A percentile compares a stretch with the other conserved stretches of the same genome.
These are phyloP conservation scores for Penicillium diatomitis DNA, from an alignment of 495 filamentous ascomycete genomes.

Conservation along the genomic window DNA sequence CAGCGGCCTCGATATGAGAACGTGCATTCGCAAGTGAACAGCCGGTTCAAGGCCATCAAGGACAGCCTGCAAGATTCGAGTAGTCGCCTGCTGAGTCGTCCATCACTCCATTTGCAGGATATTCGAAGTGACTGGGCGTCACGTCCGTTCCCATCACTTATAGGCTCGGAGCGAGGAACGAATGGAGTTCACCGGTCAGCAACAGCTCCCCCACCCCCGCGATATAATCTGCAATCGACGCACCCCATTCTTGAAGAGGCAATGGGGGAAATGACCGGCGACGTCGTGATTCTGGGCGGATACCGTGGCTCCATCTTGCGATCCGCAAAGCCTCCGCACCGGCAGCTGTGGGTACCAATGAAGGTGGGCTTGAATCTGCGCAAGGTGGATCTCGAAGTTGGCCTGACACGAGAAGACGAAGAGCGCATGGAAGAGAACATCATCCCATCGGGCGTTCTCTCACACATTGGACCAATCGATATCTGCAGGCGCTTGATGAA, in stretches of 20 bases:
- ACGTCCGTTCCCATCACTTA: constrained; percentile 14
- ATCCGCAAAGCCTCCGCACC: constrained; percentile 70
- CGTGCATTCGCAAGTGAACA: constrained; percentile 69
- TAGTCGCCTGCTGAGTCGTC: constrained; percentile 60
- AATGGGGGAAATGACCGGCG: constrained; percentile 63
- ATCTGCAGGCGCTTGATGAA: constrained; percentile 77
- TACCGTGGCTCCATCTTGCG: constrained; percentile 85
- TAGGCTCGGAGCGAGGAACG: constrained; percentile 1
- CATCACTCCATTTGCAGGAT: constrained; percentile 44
- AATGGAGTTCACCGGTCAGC: constrained; percentile 3
- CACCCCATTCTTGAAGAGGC: constrained; percentile 54
- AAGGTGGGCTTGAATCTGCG: constrained; percentile 89
- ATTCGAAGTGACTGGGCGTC: constrained; percentile 34
- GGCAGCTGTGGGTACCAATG: constrained; percentile 86
- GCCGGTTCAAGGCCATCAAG: constrained; percentile 80
- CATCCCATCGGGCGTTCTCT: constrained; percentile 75
- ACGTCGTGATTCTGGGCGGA: constrained; percentile 82
- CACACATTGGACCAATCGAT: constrained; percentile 86
- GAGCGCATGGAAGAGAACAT: constrained; percentile 75
- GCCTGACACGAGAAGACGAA: constrained; percentile 74
- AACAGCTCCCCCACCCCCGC: constrained; percentile 16
- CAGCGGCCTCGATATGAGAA: constrained; percentile 79
- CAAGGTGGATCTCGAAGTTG: constrained; percentile 86
- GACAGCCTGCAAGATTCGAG: constrained; percentile 76
- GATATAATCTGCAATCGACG: constrained; percentile 20